Evolutionary conservation across 495 filamentous ascomycete species (phyloP).

Genomic region (Xylaria sp.): DNA sequence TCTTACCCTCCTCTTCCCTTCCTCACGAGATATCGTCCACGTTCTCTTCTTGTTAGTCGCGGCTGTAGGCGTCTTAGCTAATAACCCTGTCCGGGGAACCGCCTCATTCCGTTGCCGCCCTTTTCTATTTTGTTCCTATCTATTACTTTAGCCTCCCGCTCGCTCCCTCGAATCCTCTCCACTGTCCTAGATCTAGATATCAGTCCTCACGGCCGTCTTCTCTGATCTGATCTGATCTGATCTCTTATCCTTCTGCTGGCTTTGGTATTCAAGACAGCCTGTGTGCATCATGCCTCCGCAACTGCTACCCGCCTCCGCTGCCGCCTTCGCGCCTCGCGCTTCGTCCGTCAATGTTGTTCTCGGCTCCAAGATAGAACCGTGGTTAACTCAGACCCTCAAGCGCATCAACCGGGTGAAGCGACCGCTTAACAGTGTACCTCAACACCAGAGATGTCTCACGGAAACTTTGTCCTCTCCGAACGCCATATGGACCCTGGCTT

Average conservation of each 20-base stretch:
- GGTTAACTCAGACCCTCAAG: conserved; percentile 96
- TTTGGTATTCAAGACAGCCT: neutral
- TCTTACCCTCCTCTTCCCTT: conserved; percentile 56
- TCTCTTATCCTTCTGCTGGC: no score
- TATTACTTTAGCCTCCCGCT: conserved; percentile 31
- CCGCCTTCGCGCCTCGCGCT: conserved; percentile 90
- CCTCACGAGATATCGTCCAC: conserved; percentile 55
- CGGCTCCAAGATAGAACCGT: conserved; percentile 92
- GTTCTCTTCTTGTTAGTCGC: conserved; percentile 59
- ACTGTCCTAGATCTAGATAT: conserved; percentile 34
- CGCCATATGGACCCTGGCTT: conserved; percentile 95
- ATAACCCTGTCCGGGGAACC: conserved; percentile 64
- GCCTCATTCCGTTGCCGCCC: conserved; percentile 59
- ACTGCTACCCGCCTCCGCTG: conserved; percentile 92
- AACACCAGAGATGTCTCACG: conserved; percentile 95
- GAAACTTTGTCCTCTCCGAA: conserved; percentile 91
- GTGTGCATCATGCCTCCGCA: conserved; percentile 79
- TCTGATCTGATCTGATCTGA: no score
- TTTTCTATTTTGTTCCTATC: conserved; percentile 51
- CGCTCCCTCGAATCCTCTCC: conserved; percentile 27
- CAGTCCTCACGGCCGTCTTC: conserved; percentile 28
- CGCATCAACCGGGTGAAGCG: conserved; percentile 97
- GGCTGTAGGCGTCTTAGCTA: conserved; percentile 62
- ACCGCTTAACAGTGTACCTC: conserved; percentile 94
- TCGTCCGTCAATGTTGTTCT: conserved; percentile 96